Base-by-base conservation (phyloP, 352 stramenopile genomes). In the Aphanomyces stellatus region DNA sequence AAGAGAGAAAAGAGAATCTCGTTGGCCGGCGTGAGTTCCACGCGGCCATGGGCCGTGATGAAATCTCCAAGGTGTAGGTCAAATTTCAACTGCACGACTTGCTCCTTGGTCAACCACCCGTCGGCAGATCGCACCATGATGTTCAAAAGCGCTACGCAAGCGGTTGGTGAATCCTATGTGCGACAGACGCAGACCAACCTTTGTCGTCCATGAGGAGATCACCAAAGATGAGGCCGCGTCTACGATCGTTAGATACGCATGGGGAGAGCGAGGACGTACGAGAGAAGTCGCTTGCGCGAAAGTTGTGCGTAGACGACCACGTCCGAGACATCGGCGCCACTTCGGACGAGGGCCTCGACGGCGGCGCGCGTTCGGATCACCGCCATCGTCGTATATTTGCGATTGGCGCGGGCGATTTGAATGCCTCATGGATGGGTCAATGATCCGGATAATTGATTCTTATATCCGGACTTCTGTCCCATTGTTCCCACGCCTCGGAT, bases 211-310 rank as follows among this genome's bases (percentile, higher is more conserved):
- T 79, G 25, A 73, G 76, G 53, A 93, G 65, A 69, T 93, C 85
- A 41, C 81, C 90, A 75, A 93, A 93, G 19, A 77, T 51, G 15
- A 64, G 55, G 8, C 33, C 55, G 43, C 53, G 53, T n/a, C 53
- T 48, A 62, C 22, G 19, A 48, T 62, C 31, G 8, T 22, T 88
- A 62, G 80, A 90, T 62, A 77, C 87, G 15, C 37, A 43, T 11
- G 4, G 51, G 30, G 1, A 43, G 0, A 22, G 17, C 31, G 37
- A 30, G 3, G 19, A 76, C 76, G 53, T 72, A 88, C 79, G 79
- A 88, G 70, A 93, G 80, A 28, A 82, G 80, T 0, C 85, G 81
- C 67, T 81, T 72, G 64, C 90, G 85, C 78, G 90, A 81, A 13
- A 93, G 75, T 61, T 88, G 82, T 0, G 82, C 85, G 71, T 91